Conservation (phyloP, 139 green algal species). For the Protoeuglena noctilucae region DNA sequence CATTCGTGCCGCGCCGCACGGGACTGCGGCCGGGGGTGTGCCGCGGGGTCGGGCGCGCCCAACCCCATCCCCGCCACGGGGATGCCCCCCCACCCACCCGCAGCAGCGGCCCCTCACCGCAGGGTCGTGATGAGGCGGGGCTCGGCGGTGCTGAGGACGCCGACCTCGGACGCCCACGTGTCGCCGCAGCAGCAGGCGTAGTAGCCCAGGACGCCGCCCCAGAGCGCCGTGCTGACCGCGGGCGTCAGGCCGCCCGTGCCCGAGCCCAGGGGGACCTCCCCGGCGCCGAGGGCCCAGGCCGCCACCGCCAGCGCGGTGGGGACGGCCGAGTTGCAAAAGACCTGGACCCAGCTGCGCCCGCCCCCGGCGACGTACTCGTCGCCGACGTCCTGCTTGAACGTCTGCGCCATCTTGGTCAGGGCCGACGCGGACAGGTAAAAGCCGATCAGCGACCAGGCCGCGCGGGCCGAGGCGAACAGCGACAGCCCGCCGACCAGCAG, state of each 20-base stretch:
- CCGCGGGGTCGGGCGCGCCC: conserved; percentile 4
- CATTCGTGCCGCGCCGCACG: conserved; percentile 63
- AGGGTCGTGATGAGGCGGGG: conserved; percentile 73
- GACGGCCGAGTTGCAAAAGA: too few relatives aligned
- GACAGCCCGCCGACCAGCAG: too few relatives aligned
- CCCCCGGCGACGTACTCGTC: background rate
- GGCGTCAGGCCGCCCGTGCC: too few relatives aligned
- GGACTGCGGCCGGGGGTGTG: conserved; percentile 1
- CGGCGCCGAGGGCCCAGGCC: too few relatives aligned
- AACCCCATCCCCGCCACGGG: conserved; percentile 1
- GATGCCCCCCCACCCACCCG: background rate
- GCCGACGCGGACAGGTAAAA: background rate
- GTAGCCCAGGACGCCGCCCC: conserved; percentile 51
- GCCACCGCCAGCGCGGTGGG: too few relatives aligned
- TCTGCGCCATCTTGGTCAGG: background rate
- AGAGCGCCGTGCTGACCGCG: too few relatives aligned
- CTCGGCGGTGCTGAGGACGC: conserved; percentile 35
- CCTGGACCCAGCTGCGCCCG: background rate
- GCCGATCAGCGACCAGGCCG: background rate
- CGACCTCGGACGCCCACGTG: conserved; percentile 82
- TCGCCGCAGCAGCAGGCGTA: conserved; percentile 80
- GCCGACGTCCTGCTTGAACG: background rate
- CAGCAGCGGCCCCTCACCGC: too few relatives aligned
- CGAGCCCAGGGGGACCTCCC: too few relatives aligned
- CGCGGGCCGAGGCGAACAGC: too few relatives aligned